A percentile compares a stretch with the other conserved stretches of the same genome.
Evolutionary conservation across 1,139 yeast genomes (phyloP).

Genomic region (Ashbya aceris): DNA sequence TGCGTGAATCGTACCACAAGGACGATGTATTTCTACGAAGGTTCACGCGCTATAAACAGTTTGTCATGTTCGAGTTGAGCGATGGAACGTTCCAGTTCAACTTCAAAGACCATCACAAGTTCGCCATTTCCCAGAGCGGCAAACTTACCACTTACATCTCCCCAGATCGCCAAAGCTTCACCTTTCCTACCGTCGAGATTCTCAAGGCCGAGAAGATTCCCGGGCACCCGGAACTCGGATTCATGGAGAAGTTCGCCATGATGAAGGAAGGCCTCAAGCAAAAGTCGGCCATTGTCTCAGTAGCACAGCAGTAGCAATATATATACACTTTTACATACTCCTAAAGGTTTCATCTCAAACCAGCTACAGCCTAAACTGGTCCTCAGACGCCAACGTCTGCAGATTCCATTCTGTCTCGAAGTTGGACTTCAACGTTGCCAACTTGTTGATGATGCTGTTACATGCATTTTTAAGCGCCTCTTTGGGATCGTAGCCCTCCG

Average conservation of each 20-base stretch:
- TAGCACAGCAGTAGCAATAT: constrained; percentile 3
- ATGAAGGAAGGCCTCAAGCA: constrained; percentile 29
- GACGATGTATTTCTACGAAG: constrained; percentile 71
- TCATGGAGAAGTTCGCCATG: constrained; percentile 33
- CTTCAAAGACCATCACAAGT: constrained; percentile 88
- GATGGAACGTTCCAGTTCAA: constrained; percentile 91
- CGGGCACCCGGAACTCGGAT: constrained; percentile 46
- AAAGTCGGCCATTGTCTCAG: constrained; percentile 25
- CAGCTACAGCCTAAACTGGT: constrained; percentile 19
- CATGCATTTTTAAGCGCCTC: constrained; percentile 90
- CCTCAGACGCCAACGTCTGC: constrained; percentile 64
- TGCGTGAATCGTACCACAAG: constrained; percentile 35
- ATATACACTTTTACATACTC: background rate
- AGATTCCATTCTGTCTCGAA: constrained; percentile 91
- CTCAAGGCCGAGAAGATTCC: constrained; percentile 58
- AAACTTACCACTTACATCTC: constrained; percentile 73
- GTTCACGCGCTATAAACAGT: constrained; percentile 67
- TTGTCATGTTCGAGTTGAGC: constrained; percentile 87
- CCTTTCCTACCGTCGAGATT: constrained; percentile 54
- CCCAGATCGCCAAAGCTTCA: constrained; percentile 63
- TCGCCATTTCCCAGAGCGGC: constrained; percentile 71
- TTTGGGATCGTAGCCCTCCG: constrained; percentile 85
- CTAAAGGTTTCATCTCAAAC: background rate
- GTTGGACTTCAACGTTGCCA: constrained; percentile 62
- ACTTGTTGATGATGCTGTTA: constrained; percentile 67